These are phyloP conservation scores for Leccinum arenicola DNA, from an alignment of 768 basidiomycete genomes.

Conservation along the genomic window DNA sequence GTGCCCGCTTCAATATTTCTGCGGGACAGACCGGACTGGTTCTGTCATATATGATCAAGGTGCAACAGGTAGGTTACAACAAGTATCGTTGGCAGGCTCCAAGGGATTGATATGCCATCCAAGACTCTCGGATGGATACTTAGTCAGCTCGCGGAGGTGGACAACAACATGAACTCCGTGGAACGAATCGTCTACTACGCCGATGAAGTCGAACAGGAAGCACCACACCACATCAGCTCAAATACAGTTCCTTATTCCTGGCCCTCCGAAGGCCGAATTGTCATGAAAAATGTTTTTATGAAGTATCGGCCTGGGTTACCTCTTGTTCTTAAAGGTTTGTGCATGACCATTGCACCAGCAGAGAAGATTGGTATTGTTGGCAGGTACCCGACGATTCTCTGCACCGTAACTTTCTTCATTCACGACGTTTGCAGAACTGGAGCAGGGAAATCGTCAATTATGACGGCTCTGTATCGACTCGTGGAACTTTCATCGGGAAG, in stretches of 20 bases:
- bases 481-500: constrained; percentile 77
- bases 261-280: constrained; percentile 73
- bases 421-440: constrained; percentile 52
- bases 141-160: constrained; percentile 78
- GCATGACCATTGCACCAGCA: constrained; percentile 63
- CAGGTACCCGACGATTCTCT: constrained; percentile 29
- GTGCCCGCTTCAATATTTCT: constrained; percentile 67
- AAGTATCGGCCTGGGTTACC: constrained; percentile 88
- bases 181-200: constrained; percentile 85
- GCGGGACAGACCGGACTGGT: constrained; percentile 77
- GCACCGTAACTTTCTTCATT: neutral
- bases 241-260: constrained; percentile 59
- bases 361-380: constrained; percentile 95
- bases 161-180: constrained; percentile 93
- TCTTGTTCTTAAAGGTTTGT: constrained; percentile 78
- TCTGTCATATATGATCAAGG: constrained; percentile 75
- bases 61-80: constrained; percentile 59
- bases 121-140: constrained; percentile 73
- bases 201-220: constrained; percentile 77
- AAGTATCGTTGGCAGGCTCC: neutral
- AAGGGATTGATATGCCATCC: constrained; percentile 1
- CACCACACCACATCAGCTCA: constrained; percentile 62
- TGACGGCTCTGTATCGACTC: constrained; percentile 83
- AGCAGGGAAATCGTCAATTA: constrained; percentile 87
- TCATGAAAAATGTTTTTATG: constrained; percentile 74